Evolutionary conservation across 192 early-diverging fungal species (phyloP).

Genomic region (Backusella mclennaniae): DNA sequence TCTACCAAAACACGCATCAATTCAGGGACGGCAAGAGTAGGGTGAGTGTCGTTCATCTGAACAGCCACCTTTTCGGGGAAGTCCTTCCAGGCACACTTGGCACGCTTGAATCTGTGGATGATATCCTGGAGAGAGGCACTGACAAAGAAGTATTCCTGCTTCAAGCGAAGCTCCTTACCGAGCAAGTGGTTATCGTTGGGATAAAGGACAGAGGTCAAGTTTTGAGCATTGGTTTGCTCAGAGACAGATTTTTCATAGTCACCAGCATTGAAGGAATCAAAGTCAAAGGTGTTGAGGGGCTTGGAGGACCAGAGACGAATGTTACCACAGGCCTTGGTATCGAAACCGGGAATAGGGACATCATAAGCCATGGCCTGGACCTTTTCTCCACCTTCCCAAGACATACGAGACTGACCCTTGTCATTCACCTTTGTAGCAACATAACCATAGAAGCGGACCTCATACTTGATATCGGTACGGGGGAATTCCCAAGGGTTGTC

Average conservation of each 20-base stretch:
- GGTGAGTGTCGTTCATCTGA: slow-evolving; percentile 98
- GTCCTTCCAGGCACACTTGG: slow-evolving; percentile 75
- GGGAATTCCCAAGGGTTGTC: slow-evolving; percentile 98
- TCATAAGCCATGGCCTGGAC: slow-evolving; percentile 95
- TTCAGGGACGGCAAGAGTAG: slow-evolving; percentile 92
- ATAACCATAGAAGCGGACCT: slow-evolving; percentile 88
- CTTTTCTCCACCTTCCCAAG: slow-evolving; percentile 85
- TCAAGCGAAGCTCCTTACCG: slow-evolving; percentile 94
- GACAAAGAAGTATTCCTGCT: slow-evolving; percentile 98
- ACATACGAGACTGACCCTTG: slow-evolving; percentile 60
- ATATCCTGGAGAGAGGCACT: slow-evolving; percentile 86
- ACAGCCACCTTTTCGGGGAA: slow-evolving; percentile 94
- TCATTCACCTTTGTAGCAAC: slow-evolving; percentile 72
- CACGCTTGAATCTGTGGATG: slow-evolving; percentile 93
- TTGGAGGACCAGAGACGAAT: slow-evolving; percentile 97
- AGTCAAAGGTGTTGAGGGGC: slow-evolving; percentile 85
- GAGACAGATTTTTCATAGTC: slow-evolving; percentile 91
- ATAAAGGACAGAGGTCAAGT: slow-evolving; percentile 93
- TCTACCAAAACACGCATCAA: slow-evolving; percentile 92
- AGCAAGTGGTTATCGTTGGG: slow-evolving; percentile 98
- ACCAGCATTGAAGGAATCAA: slow-evolving; percentile 84
- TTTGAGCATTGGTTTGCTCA: slow-evolving; percentile 90
- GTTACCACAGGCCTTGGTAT: slow-evolving; percentile 95
- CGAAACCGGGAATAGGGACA: slow-evolving; percentile 89
- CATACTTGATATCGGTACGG: slow-evolving; percentile 88